Base-by-base conservation (phyloP, 2,329 filamentous ascomycete species). In the Zasmidium angulare region DNA sequence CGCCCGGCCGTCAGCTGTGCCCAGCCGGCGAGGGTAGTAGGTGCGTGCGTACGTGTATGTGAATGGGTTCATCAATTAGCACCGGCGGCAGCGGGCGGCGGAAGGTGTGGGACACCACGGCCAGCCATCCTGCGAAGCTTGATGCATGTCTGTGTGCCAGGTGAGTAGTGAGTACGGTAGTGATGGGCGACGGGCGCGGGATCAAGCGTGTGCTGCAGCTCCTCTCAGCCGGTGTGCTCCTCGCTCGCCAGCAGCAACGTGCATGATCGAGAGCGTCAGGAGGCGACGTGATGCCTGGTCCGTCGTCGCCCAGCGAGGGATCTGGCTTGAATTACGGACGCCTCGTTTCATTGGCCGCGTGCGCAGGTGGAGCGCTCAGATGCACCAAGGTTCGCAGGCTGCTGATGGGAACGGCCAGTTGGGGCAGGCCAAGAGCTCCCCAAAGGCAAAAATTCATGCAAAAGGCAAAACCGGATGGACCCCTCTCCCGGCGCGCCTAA, bases 241-340 rank as follows among this genome's bases (percentile, higher is more conserved):
- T 43, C 36, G 52, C 48, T 55, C 57, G 57, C 52, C 57, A 55
- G 23, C 51, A 46, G 36, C 51, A 17, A 17, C 36, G 47, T 56
- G 56, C 59, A 58, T 55, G 55, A 61, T 54, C 24, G 24, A 19
- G 53, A 53, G 51, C 53, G 53, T 60, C 53, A 60, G 52, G 57
- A 59, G 58, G 58, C 58, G 52, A 59, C 57, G 54, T 55, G 46
- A 59, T 54, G 23, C 17, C 26, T 24, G 29, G 23, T 50, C 53
- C 47, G 54, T 46, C 55, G 55, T 20, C 50, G 51, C 52, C 51
- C 46, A 40, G 26, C 50, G 49, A 56, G 55, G 58, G 53, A 60
- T 60, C 52, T 55, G 57, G 57, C 58, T 60, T 60, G 29, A 43
- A 43, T 43, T 43, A 43, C 36, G 36, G n/a, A 19, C 36, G 36